Percentiles rank a stretch among this genome's conserved stretches.
Evolutionary conservation across 345 rosid genomes (phyloP).

Genomic region (Anastatica hierochuntica): DNA sequence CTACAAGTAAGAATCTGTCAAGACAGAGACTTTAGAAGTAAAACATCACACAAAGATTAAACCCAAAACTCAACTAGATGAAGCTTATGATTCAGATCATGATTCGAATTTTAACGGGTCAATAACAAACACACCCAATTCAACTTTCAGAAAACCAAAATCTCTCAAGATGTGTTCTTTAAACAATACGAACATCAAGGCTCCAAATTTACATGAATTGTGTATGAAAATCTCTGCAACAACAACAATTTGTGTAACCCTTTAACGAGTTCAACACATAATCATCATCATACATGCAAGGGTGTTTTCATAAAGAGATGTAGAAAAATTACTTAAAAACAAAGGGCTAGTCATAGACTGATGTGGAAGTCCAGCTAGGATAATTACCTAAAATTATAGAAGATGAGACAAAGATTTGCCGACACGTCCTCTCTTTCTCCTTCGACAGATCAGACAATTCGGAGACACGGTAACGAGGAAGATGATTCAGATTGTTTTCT

Average conservation of each 20-base stretch:
- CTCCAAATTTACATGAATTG: not conserved
- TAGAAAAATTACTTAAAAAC: not conserved
- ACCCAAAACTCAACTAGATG: not conserved
- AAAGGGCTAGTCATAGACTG: constrained; percentile 5
- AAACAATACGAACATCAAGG: not conserved
- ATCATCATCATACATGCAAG: constrained; percentile 4
- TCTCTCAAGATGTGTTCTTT: too few relatives aligned
- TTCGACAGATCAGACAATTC: constrained; percentile 31
- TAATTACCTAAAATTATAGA: not conserved
- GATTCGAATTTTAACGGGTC: too few relatives aligned
- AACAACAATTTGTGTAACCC: not conserved
- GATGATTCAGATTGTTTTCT: too few relatives aligned
- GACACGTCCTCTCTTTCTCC: constrained; percentile 20
- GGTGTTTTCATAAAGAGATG: not conserved
- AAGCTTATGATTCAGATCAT: too few relatives aligned
- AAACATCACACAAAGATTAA: not conserved
- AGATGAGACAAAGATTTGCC: constrained; percentile 9
- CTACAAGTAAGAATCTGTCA: not conserved
- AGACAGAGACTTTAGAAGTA: not conserved
- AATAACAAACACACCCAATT: too few relatives aligned
- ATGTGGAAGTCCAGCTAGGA: constrained; percentile 59
- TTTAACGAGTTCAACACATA: not conserved
- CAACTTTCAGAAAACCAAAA: too few relatives aligned
- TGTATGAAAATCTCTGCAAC: too few relatives aligned
- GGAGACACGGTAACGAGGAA: not conserved